These are phyloP conservation scores for Begonia loranthoides DNA, from an alignment of 306 rosid species.

Conservation along the genomic window DNA sequence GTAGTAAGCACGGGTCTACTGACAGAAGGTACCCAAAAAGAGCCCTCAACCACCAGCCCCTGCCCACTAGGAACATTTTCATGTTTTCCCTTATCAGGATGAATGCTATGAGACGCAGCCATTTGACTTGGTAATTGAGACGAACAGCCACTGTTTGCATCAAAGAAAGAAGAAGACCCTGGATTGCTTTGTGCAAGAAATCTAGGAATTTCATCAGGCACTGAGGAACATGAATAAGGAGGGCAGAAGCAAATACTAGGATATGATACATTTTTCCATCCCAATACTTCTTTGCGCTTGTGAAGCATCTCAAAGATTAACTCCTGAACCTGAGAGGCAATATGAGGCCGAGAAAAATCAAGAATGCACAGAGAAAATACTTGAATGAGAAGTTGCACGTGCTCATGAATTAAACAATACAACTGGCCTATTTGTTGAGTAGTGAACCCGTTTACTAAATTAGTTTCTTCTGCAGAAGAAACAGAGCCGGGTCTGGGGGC, in stretches of 20 bases:
- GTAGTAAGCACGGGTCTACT: slow-evolving; percentile 44
- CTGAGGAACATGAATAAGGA: slow-evolving; percentile 25
- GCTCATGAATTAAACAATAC: slow-evolving; percentile 75
- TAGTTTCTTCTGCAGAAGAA: slow-evolving; percentile 32
- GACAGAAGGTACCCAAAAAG: slow-evolving; percentile 48
- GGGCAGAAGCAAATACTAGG: slow-evolving; percentile 63
- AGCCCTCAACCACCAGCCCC: slow-evolving; percentile 30
- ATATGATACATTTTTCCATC: slow-evolving; percentile 47
- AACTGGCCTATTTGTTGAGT: slow-evolving; percentile 69
- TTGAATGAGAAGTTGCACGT: slow-evolving; percentile 88
- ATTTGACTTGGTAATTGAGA: slow-evolving; percentile 24
- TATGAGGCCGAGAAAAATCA: slow-evolving; percentile 64
- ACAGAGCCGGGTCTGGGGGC: slow-evolving; percentile 14
- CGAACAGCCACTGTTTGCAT: slow-evolving; percentile 19
- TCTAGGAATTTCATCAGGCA: slow-evolving; percentile 29
- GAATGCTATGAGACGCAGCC: slow-evolving; percentile 11
- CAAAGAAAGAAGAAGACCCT: slow-evolving; percentile 24
- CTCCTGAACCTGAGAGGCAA: slow-evolving; percentile 70
- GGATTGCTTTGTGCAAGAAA: slow-evolving; percentile 16
- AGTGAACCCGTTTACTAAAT: slow-evolving; percentile 67
- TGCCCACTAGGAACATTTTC: slow-evolving; percentile 14
- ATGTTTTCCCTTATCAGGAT: slow-evolving; percentile 25
- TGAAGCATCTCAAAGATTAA: slow-evolving; percentile 70
- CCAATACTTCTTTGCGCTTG: slow-evolving; percentile 44
- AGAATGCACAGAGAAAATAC: slow-evolving; percentile 60